phyloP scores from a whole-genome alignment of 2,329 filamentous ascomycete species.

The Scedosporium apiospermum region DNA sequence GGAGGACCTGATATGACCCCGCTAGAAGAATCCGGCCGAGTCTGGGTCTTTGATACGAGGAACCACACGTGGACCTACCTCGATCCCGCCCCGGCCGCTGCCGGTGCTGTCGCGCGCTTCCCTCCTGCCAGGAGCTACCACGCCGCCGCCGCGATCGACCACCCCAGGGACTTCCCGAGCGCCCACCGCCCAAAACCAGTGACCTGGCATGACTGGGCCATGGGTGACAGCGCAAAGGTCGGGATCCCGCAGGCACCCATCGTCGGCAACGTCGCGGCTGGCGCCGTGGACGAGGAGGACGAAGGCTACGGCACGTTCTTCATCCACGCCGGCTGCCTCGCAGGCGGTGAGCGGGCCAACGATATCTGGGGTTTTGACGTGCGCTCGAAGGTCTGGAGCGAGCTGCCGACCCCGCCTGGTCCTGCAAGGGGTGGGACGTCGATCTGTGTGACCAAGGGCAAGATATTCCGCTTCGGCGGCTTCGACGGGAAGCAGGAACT shows the following conservation, averaged over 20 bases:
- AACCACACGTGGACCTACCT: slow-evolving; percentile 56
- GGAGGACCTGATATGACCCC: slow-evolving; percentile 59
- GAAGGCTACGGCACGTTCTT: slow-evolving; percentile 60
- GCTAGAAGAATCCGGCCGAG: slow-evolving; percentile 61
- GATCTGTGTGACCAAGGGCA: slow-evolving; percentile 53
- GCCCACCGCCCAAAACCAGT: slow-evolving; percentile 25
- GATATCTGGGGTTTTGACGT: slow-evolving; percentile 78
- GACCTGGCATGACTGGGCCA: slow-evolving; percentile 46
- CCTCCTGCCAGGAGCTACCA: slow-evolving; percentile 67
- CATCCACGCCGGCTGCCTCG: slow-evolving; percentile 66
- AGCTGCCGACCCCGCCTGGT: slow-evolving; percentile 57
- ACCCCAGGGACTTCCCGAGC: slow-evolving; percentile 41
- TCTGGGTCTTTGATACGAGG: slow-evolving; percentile 68
- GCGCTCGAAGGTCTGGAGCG: slow-evolving; percentile 52
- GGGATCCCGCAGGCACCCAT: slow-evolving; percentile 52
- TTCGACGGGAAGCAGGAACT: slow-evolving; percentile 63
- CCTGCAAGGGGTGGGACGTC: slow-evolving; percentile 57
- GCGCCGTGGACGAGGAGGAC: slow-evolving; percentile 49
- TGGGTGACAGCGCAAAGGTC: slow-evolving; percentile 42
- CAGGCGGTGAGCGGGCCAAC: slow-evolving; percentile 46
- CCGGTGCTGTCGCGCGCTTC: slow-evolving; percentile 26
- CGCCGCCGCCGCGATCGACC: slow-evolving; percentile 45
- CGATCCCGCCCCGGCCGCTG: slow-evolving; percentile 41
- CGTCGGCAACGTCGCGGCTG: slow-evolving; percentile 45
- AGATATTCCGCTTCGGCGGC: slow-evolving; percentile 71